Base-by-base conservation (phyloP, 257 asterid genomes). In the Solanum chiquidenum region DNA sequence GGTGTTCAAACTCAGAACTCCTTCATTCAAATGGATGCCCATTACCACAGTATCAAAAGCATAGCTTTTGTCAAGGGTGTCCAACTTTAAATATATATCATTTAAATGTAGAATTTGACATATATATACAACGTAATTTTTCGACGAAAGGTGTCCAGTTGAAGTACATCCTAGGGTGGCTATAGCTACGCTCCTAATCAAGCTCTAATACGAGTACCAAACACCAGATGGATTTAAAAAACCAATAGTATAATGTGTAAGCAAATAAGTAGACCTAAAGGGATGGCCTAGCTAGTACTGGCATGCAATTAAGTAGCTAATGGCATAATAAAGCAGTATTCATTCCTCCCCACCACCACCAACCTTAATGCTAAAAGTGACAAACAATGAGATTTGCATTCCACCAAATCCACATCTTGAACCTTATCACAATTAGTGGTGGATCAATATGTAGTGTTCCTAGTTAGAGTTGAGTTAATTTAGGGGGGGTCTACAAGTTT, bases 351-450 rank as follows among this genome's bases (percentile, higher is more conserved):
- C 82, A 72, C 87, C 90, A 49, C 52, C 88, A 87, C 72, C 46
- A 83, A 88, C 76, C 58, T 58, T 35, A 86, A 68, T 72, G 85
- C 68, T 84, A 83, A 60, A 62, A 85, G 46, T 34, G 29, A 88
- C 29, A 42, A 42, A 77, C 80, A 40, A 71, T 80, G 85, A 87
- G 95, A 93, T 94, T 86, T 91, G 88, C 73, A 86, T 89, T 91
- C 94, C 95, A 94, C 91, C 95, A 88, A 90, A 92, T 92, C 94
- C 88, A 83, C 91, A 87, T 90, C 88, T 44, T 80, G 68, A 92
- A 89, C 92, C 95, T 94, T 93, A 91, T 93, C 95, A 85, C 89
- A 71, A 88, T 44, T 73, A 73, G 80, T 11, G 46, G 27, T 58
- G 64, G 2, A 62, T 62, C 31, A n/a, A 62, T 62, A 62, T 35